A percentile compares a stretch with the other conserved stretches of the same genome.
Evolutionary conservation across 202 grass and related monocot species (phyloP).

Genomic region (Elaeis oleifera): DNA sequence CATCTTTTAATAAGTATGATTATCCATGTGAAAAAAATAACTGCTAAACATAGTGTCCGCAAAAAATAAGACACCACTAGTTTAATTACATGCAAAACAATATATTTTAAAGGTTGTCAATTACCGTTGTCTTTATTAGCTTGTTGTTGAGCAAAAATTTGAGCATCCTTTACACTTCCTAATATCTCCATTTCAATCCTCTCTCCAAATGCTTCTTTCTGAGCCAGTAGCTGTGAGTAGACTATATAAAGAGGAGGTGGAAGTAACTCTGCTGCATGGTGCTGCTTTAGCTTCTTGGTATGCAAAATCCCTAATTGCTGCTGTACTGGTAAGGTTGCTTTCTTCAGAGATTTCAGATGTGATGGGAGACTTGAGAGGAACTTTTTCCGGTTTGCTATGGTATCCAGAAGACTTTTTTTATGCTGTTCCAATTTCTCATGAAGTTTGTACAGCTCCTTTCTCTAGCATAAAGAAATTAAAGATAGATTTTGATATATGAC

Average conservation of each 20-base stretch:
- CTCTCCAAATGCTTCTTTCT: constrained; percentile 97
- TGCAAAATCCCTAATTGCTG: constrained; percentile 86
- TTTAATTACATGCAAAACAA: no score
- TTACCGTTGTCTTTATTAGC: constrained; percentile 62
- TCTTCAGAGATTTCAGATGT: constrained; percentile 97
- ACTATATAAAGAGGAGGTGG: constrained; percentile 72
- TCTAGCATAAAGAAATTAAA: constrained; percentile 37
- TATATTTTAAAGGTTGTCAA: neutral
- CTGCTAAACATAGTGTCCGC: no score
- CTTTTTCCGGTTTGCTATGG: constrained; percentile 69
- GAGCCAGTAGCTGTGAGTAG: constrained; percentile 84
- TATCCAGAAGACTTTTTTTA: constrained; percentile 49
- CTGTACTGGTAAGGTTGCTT: constrained; percentile 94
- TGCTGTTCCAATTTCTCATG: constrained; percentile 70
- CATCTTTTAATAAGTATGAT: no score
- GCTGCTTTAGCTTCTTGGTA: constrained; percentile 90
- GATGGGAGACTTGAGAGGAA: constrained; percentile 92
- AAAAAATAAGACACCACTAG: no score
- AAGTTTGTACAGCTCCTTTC: constrained; percentile 83
- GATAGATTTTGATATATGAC: neutral
- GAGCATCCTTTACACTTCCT: constrained; percentile 86
- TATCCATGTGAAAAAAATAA: no score
- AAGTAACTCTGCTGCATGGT: constrained; percentile 76
- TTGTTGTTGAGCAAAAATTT: constrained; percentile 66
- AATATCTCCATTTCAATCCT: constrained; percentile 84